These are phyloP conservation scores for Rhododendron ferrugineum DNA, from an alignment of 148 eudicot species.

Conservation along the genomic window DNA sequence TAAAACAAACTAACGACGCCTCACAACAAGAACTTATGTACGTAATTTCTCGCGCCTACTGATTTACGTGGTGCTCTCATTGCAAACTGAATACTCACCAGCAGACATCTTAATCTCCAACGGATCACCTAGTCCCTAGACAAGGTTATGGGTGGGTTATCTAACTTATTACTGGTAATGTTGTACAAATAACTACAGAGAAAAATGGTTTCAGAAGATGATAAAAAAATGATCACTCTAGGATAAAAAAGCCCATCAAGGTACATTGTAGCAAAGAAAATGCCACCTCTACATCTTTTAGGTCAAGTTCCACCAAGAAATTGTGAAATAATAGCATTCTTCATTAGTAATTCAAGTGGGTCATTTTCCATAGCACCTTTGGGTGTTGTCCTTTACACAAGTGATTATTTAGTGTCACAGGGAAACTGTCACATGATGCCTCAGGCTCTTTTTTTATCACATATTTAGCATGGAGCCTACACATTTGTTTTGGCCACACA, in stretches of 20 bases:
- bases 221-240: too few relatives aligned
- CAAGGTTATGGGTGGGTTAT: not conserved
- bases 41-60: too few relatives aligned
- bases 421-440: not conserved
- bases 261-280: not conserved
- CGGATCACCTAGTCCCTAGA: not conserved
- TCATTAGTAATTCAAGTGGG: not conserved
- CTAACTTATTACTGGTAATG: too few relatives aligned
- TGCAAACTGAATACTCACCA: not conserved
- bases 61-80: not conserved
- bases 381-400: not conserved
- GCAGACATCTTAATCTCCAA: not conserved
- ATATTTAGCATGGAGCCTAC: too few relatives aligned
- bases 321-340: not conserved
- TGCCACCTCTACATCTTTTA: not conserved
- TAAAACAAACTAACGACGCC: not conserved
- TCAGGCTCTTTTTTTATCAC: not conserved
- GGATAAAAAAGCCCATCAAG: too few relatives aligned
- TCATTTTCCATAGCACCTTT: not conserved
- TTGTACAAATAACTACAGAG: too few relatives aligned
- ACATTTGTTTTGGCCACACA: not conserved
- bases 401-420: not conserved
- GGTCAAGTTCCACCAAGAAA: not conserved
- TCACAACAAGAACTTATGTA: not conserved
- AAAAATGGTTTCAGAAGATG: too few relatives aligned